A percentile compares a stretch with the other conserved stretches of the same genome.
phyloP scores from a whole-genome alignment of 116 monocot species.

The Cymodocea nodosa region DNA sequence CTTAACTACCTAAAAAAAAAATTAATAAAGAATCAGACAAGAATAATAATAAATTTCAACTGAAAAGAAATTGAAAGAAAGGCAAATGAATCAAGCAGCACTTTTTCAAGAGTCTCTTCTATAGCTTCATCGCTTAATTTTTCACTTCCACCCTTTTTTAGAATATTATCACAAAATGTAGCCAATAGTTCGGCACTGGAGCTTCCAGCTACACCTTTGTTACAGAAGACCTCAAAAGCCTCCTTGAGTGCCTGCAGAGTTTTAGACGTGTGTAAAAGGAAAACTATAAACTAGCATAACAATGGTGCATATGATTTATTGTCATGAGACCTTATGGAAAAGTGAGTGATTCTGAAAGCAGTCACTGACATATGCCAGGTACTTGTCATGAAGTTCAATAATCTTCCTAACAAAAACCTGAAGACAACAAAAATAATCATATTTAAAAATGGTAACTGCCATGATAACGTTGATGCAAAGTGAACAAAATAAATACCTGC shows the following conservation, averaged over 20 bases:
- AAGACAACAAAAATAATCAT: not conserved
- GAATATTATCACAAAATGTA: conserved; percentile 94
- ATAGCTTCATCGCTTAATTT: conserved; percentile 99
- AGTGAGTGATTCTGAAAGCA: conserved; percentile 92
- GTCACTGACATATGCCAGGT: conserved; percentile 76
- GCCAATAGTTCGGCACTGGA: conserved; percentile 90
- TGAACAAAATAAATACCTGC: conserved; percentile 35
- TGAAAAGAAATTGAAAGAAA: not conserved
- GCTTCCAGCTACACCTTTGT: conserved; percentile 91
- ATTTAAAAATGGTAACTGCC: not conserved
- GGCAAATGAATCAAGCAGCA: conserved; percentile 1
- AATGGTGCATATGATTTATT: conserved; percentile 1
- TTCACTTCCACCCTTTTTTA: conserved; percentile 95
- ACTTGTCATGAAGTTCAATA: conserved; percentile 99
- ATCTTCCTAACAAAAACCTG: conserved; percentile 94
- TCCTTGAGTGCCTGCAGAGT: conserved; percentile 81
- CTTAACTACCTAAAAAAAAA: conserved; percentile 64
- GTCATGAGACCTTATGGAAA: conserved; percentile 71
- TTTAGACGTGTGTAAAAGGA: not conserved
- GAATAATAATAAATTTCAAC: not conserved
- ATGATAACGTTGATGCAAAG: not conserved
- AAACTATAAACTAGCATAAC: not conserved
- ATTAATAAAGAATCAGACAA: not conserved
- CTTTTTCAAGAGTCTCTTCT: conserved; percentile 97
- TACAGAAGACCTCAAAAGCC: conserved; percentile 96